Percentiles rank a stretch among this genome's conserved stretches.
Evolutionary conservation across 495 filamentous ascomycete genomes (phyloP).

Genomic region (Podospora sp.): DNA sequence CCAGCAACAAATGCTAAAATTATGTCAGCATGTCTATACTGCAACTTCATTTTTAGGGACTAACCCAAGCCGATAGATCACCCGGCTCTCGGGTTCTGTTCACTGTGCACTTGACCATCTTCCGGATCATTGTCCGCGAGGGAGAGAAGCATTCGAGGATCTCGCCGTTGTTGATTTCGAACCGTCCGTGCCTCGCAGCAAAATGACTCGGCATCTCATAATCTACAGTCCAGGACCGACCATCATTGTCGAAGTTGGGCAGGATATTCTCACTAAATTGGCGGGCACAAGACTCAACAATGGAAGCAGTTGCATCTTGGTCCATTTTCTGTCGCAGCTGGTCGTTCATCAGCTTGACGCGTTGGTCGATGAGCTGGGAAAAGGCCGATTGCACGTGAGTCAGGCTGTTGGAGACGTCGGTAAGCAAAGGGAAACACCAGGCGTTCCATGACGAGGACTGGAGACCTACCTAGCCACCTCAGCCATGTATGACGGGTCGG

Average conservation of each 20-base stretch:
- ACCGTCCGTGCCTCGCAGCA: constrained; percentile 9
- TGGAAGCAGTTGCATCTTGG: no score
- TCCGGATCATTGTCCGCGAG: no score
- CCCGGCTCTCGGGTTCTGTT: no score
- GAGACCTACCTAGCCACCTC: constrained; percentile 11
- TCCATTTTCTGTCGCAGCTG: background rate
- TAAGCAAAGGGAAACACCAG: no score
- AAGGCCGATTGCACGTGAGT: constrained; percentile 8
- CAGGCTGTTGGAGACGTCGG: background rate
- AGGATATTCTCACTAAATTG: no score
- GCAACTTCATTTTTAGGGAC: no score
- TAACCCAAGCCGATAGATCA: no score
- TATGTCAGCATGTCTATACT: background rate
- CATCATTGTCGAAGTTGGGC: constrained; percentile 7
- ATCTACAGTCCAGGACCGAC: constrained; percentile 5
- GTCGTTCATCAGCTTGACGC: constrained; percentile 13
- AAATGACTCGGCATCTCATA: constrained; percentile 11
- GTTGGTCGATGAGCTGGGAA: background rate
- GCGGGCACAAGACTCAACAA: no score
- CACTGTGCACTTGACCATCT: no score
- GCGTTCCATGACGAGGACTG: no score
- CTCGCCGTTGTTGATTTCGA: constrained; percentile 7
- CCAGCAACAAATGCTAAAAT: constrained; percentile 9
- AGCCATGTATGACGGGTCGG: constrained; percentile 10
- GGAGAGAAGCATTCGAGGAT: constrained; percentile 8